Percentiles rank a stretch among this genome's conserved stretches.
Evolutionary conservation across 73 alveolate species (phyloP).

Genomic region (Tetrahymena thermophila): DNA sequence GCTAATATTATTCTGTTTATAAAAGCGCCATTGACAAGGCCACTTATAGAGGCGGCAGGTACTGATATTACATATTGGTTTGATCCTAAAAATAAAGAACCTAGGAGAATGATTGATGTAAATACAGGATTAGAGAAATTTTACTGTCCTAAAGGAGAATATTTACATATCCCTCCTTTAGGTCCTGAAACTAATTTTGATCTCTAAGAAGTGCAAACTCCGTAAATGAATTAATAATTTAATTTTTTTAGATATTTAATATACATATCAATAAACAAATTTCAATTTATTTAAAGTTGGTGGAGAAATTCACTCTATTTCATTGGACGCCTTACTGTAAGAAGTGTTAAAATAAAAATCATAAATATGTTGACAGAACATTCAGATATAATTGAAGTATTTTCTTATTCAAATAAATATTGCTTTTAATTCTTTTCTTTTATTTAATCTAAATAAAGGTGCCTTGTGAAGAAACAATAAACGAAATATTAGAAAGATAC

Average conservation of each 20-base stretch:
- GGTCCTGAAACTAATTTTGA: conserved; percentile 68
- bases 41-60: conserved; percentile 92
- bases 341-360: conserved; percentile 80
- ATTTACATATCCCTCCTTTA: conserved; percentile 90
- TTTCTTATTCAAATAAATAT: neutral
- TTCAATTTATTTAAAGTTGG: too few species aligned
- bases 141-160: conserved; percentile 96
- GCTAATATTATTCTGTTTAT: neutral
- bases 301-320: conserved; percentile 77
- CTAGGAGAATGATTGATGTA: conserved; percentile 69
- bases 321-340: conserved; percentile 80
- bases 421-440: neutral
- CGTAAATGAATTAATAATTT: neutral
- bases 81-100: conserved; percentile 90
- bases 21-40: conserved; percentile 19
- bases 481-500: conserved; percentile 94
- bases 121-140: conserved; percentile 76
- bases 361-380: conserved; percentile 91
- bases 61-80: conserved; percentile 97
- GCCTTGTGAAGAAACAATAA: conserved; percentile 85
- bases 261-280: too few species aligned
- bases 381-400: conserved; percentile 88
- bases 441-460: neutral
- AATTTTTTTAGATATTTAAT: too few species aligned
- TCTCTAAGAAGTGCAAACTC: neutral